Evolutionary conservation across 1,284 basidiomycete species (phyloP), one percentile per base, ranked within the genome.

Genomic region (Erythrobasidium hasegawianum): DNA sequence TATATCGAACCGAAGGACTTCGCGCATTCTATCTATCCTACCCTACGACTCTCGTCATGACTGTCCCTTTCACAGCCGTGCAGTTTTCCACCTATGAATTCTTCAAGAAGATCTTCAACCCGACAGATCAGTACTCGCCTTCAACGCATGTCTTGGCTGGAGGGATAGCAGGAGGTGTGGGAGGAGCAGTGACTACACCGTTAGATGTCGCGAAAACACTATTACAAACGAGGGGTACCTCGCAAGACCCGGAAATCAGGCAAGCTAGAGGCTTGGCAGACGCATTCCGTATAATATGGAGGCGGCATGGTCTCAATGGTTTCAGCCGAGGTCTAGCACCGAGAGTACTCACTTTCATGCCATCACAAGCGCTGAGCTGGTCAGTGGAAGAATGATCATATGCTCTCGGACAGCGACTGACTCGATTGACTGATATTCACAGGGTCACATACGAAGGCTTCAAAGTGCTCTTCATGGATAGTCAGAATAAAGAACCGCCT

Each of bases 131-230:
- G 57, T 99, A 99, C 79, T 95, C 91, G 27, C 96, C 96, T 10
- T 75, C 85, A 38, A 89, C 93, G 29, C 96, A 99, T 79, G 90
- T 94, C 68, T 81, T 87, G 40, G 87, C 93, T 0, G 96, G 96
- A 57, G 96, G 90, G 43, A 80, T 95, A 29, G 90, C 96, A 0
- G 96, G 96, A 55, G 96, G 86, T 24, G 86, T 97, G 11, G 96
- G 94, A 3, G 96, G 92, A 1, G 95, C 90, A 13, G 86, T 97
- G 20, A 98, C 96, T 24, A 98, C 91, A 13, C 96, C 96, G 2
- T 81, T 99, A 59, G 96, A 99, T 77, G 96, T 99, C n/a, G 92
- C 93, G 71, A 99, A 99, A 82, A 96, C 92, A 43, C 84, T 96
- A 71, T 80, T 99, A 39, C 96, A 99, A 79, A 98, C 96, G 27